Evolutionary conservation across 2,329 filamentous ascomycete genomes (phyloP), one percentile per base, ranked within the genome.

Genomic region (Stachybotrys elegans): DNA sequence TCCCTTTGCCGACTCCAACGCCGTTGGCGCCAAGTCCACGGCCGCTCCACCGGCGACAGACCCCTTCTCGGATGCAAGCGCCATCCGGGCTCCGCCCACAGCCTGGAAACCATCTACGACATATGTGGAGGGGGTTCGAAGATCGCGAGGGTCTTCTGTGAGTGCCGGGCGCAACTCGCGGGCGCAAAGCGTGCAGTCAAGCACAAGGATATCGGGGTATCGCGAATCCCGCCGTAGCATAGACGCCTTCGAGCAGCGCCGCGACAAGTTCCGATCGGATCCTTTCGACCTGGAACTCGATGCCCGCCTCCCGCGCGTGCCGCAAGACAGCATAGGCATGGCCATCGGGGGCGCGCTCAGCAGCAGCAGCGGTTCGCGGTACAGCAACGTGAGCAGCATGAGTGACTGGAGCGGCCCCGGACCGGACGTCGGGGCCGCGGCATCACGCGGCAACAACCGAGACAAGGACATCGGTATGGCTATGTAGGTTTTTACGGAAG

Each of bases 261-360:
- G 74, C 44, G 75, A 74, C 53, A 79, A 78, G 54, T 79, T 81
- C 57, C 76, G 79, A 36, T 82, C 79, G 2, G 79, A 84, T 50
- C 80, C 79, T 2, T 84, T 84, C 54, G 81, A 84, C 51, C 67
- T 84, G n/a, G 80, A 84, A 56, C 50, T 66, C 12, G 57, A 61
- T 42, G 49, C 48, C 27, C 52, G 48, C 7, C 20, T 52, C 9
- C 31, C 31, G n/a, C 31, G 57, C 22, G 32, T 25, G 8, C 17
- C 38, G 13, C n/a, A 34, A 3, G 27, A 21, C 22, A 41, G 54
- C 40, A 56, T 56, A 45, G 51, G 54, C 40, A 50, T 47, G 25
- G 46, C 48, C 22, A 54, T 56, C 69, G 78, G 53, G 57, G 78
- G 39, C 69, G 57, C 60, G 69, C 35, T 68, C 75, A 25, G 56